phyloP scores from a whole-genome alignment of 257 asterid species.

The Osmanthus fragrans region DNA sequence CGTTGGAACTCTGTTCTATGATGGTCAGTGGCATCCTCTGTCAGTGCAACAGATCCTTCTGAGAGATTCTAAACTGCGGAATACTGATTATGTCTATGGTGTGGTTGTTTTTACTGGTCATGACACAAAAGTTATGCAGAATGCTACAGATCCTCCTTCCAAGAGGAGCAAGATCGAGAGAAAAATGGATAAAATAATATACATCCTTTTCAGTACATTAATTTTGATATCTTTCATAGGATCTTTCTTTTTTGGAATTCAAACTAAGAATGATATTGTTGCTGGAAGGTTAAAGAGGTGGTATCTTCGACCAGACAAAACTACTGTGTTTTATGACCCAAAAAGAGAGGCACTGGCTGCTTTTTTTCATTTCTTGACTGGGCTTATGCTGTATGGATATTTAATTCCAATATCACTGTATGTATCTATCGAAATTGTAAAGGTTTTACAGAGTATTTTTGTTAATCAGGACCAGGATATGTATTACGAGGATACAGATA shows the following conservation, averaged over 20 bases:
- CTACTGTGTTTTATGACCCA: conserved; percentile 60
- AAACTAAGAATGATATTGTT: conserved; percentile 52
- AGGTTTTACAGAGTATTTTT: conserved; percentile 79
- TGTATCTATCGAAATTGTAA: conserved; percentile 92
- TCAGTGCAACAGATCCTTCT: conserved; percentile 78
- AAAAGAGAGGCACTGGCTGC: conserved; percentile 59
- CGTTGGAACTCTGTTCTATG: conserved; percentile 62
- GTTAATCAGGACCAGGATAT: conserved; percentile 80
- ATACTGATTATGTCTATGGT: conserved; percentile 73
- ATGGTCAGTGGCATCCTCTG: conserved; percentile 59
- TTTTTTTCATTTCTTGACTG: conserved; percentile 85
- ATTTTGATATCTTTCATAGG: conserved; percentile 67
- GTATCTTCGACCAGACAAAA: conserved; percentile 78
- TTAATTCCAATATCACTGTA: conserved; percentile 87
- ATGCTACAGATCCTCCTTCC: conserved; percentile 90
- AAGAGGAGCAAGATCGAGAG: conserved; percentile 91
- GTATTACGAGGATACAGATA: conserved; percentile 77
- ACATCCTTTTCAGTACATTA: conserved; percentile 69
- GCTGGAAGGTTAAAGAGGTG: conserved; percentile 65
- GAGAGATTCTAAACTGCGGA: conserved; percentile 82
- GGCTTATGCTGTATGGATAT: conserved; percentile 89
- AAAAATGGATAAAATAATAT: conserved; percentile 85
- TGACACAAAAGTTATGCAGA: conserved; percentile 95
- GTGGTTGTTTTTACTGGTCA: conserved; percentile 87
- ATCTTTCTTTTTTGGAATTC: conserved; percentile 80